Evolutionary conservation across 352 stramenopile species (phyloP).

Genomic region (Phytophthora agathidicida): DNA sequence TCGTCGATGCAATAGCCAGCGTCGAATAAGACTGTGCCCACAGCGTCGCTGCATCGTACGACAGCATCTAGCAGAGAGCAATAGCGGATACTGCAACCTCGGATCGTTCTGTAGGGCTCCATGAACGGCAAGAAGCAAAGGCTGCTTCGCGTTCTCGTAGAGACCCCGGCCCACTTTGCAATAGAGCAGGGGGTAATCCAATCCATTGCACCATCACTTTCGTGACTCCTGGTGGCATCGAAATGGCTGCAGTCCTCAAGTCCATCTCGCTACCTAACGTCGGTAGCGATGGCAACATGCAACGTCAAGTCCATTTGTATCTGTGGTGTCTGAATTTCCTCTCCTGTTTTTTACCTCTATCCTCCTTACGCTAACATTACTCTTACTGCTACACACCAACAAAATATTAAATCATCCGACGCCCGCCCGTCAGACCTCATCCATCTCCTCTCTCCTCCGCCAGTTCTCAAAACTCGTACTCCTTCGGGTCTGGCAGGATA

Average conservation of each 20-base stretch:
- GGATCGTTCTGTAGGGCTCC: neutral
- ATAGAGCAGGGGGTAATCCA: constrained; percentile 3
- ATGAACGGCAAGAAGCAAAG: neutral
- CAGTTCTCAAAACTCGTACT: constrained; percentile 65
- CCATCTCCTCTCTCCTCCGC: neutral
- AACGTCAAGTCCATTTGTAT: constrained; percentile 24
- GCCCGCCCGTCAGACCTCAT: neutral
- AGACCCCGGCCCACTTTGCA: neutral
- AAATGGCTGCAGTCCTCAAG: constrained; percentile 21
- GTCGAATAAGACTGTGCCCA: constrained; percentile 17
- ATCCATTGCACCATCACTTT: constrained; percentile 14
- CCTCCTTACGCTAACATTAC: constrained; percentile 28
- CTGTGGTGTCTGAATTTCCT: constrained; percentile 27
- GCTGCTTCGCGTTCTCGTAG: constrained; percentile 1
- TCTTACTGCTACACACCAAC: constrained; percentile 34
- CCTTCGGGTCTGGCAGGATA: constrained; percentile 50
- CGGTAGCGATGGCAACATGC: too few species aligned
- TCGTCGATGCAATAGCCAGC: neutral
- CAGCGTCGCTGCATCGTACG: constrained; percentile 14
- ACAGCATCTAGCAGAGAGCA: constrained; percentile 8
- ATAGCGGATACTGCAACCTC: constrained; percentile 1
- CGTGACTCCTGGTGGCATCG: constrained; percentile 2
- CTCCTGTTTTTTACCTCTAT: constrained; percentile 19
- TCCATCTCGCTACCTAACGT: neutral
- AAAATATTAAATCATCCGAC: constrained; percentile 42